Percentiles rank a stretch among this genome's conserved stretches.
Evolutionary conservation across 179 eudicot species (phyloP).

Genomic region (Amaranthus tricolor): DNA sequence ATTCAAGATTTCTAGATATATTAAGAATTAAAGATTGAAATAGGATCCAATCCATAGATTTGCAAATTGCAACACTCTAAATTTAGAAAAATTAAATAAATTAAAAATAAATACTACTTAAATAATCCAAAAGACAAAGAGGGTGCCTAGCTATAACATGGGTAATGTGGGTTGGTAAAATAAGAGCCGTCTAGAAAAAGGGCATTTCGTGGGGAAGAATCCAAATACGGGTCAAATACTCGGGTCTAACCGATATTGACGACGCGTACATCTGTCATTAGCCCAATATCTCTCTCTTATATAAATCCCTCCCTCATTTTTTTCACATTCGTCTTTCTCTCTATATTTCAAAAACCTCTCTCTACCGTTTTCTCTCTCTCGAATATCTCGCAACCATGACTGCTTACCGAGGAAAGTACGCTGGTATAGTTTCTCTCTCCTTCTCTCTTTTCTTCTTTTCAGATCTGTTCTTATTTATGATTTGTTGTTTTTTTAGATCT

Average conservation of each 20-base stretch:
- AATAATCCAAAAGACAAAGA: no score
- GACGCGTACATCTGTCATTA: slow-evolving; percentile 19
- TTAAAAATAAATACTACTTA: no score
- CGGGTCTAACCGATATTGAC: slow-evolving; percentile 16
- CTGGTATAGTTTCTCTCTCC: slow-evolving; percentile 37
- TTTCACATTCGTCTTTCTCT: not conserved
- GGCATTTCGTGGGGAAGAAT: slow-evolving; percentile 20
- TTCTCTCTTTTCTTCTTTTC: not conserved
- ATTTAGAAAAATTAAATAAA: not conserved
- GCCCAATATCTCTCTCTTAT: slow-evolving; percentile 5
- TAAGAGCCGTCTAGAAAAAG: not conserved
- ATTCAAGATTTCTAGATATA: no score
- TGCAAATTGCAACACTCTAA: not conserved
- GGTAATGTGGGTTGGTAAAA: not conserved
- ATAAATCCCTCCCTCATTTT: slow-evolving; percentile 13
- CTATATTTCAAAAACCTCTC: not conserved
- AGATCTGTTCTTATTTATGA: not conserved
- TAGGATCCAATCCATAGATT: not conserved
- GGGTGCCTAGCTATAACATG: no score
- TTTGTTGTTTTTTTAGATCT: not conserved
- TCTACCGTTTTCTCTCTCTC: slow-evolving; percentile 9
- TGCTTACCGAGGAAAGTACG: slow-evolving; percentile 65
- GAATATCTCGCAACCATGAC: slow-evolving; percentile 42
- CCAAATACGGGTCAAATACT: slow-evolving; percentile 12
- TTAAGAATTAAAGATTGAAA: not conserved